Conservation (phyloP, 2,329 filamentous ascomycete species). For the Fusarium euwallaceae region DNA sequence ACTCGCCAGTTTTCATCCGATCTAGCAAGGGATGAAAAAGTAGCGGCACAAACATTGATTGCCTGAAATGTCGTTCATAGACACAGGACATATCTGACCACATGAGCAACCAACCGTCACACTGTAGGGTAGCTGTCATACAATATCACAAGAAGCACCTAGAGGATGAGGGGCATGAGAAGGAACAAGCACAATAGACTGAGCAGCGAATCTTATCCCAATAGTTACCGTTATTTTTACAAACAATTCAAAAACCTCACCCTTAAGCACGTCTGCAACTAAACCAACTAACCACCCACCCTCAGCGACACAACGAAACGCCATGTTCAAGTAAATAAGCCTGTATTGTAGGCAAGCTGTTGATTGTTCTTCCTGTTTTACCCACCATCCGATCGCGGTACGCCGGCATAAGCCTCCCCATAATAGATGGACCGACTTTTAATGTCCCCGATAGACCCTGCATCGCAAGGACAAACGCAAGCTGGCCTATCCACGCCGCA, state of each 20-base stretch:
- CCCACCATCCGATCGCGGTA: conserved; percentile 23
- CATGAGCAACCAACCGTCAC: background rate
- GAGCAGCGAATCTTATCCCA: background rate
- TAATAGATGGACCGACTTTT: conserved; percentile 34
- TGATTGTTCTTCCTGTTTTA: conserved; percentile 25
- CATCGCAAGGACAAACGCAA: conserved; percentile 23
- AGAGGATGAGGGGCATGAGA: background rate
- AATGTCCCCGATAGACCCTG: conserved; percentile 20
- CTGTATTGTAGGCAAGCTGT: conserved; percentile 1
- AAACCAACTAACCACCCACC: background rate
- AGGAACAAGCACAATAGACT: background rate
- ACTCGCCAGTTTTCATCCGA: background rate
- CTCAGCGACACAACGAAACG: background rate
- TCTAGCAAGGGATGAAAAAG: background rate
- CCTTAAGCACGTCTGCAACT: background rate
- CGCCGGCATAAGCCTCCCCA: conserved; percentile 27
- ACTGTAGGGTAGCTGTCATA: background rate
- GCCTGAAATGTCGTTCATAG: background rate
- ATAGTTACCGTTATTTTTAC: background rate
- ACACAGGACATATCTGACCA: background rate
- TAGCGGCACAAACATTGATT: background rate
- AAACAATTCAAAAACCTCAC: background rate
- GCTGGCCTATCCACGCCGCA: conserved; percentile 29
- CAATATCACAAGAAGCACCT: background rate
- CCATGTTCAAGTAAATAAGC: background rate